Percentiles rank a stretch among this genome's conserved stretches.
Conservation (phyloP, 176 grass and related monocot species). For the Phyllostachys edulis region DNA sequence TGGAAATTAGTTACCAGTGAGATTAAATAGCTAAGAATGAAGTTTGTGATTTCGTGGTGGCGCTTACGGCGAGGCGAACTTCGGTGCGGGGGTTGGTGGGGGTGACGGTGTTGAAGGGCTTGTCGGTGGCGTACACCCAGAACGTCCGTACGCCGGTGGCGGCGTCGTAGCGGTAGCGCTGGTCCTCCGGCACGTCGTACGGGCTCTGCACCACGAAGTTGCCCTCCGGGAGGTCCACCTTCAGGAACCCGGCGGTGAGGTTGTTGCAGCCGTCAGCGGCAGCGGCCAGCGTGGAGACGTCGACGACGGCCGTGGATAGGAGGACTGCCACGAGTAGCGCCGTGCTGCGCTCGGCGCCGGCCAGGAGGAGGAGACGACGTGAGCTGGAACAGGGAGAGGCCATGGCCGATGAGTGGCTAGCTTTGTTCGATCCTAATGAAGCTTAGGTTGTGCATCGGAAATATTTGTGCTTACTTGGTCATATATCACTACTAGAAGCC, state of each 20-base stretch:
- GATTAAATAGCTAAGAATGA: too few relatives aligned
- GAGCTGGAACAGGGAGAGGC: not conserved
- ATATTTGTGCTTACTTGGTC: too few relatives aligned
- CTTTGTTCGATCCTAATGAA: not conserved
- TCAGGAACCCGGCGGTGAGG: conserved; percentile 39
- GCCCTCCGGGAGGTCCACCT: conserved; percentile 17
- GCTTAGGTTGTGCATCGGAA: too few relatives aligned
- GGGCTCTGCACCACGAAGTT: conserved; percentile 37
- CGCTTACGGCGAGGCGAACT: not conserved
- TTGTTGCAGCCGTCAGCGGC: not conserved
- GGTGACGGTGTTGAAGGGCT: conserved; percentile 29
- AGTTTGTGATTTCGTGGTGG: too few relatives aligned
- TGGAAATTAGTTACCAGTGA: too few relatives aligned
- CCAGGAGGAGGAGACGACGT: not conserved
- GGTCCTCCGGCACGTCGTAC: conserved; percentile 19
- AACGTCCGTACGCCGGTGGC: conserved; percentile 18
- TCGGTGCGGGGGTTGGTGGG: conserved; percentile 11
- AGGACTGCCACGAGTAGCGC: not conserved
- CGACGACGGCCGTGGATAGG: not conserved
- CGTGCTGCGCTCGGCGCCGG: not conserved
- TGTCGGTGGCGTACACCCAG: conserved; percentile 45
- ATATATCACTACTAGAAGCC: too few relatives aligned
- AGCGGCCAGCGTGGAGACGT: not conserved
- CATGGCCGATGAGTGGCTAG: not conserved
- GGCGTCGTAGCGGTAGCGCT: conserved; percentile 10